A percentile compares a stretch with the other conserved stretches of the same genome.
Conservation (phyloP, 352 stramenopile species). For the Phytophthora europaea region DNA sequence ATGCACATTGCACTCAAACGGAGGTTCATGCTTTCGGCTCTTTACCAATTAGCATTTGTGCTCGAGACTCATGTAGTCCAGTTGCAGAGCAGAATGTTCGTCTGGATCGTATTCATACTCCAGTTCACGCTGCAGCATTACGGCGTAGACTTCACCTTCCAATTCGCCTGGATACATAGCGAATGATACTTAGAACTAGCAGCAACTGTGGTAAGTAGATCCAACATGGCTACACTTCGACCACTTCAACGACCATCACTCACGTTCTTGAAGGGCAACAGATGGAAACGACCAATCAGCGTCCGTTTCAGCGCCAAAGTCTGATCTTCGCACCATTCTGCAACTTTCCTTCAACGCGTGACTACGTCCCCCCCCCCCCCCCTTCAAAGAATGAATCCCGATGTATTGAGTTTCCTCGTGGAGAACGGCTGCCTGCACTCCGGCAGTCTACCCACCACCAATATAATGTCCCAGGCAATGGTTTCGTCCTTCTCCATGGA, state of each 20-base stretch:
- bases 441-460: slow-evolving; percentile 4
- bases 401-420: slow-evolving; percentile 44
- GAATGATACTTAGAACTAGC: no score
- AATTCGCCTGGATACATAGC: slow-evolving; percentile 12
- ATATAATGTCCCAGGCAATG: slow-evolving; percentile 62
- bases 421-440: slow-evolving; percentile 17
- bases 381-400: slow-evolving; percentile 34
- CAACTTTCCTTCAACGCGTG: slow-evolving; percentile 22
- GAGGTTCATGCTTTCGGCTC: slow-evolving; percentile 19
- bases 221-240: slow-evolving; percentile 7
- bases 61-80: slow-evolving; percentile 34
- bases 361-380: not conserved
- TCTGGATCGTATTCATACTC: slow-evolving; percentile 14
- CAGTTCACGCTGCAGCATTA: slow-evolving; percentile 18
- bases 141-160: slow-evolving; percentile 25
- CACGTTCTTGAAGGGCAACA: not conserved
- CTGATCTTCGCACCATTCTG: slow-evolving; percentile 18
- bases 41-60: slow-evolving; percentile 36
- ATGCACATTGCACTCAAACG: slow-evolving; percentile 6
- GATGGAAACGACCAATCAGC: slow-evolving; percentile 28
- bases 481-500: slow-evolving; percentile 75
- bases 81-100: not conserved
- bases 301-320: slow-evolving; percentile 17
- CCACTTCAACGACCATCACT: slow-evolving; percentile 31
- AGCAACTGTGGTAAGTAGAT: not conserved